Base-by-base conservation (phyloP, 2,329 filamentous ascomycete genomes). In the Neurospora crassa region DNA sequence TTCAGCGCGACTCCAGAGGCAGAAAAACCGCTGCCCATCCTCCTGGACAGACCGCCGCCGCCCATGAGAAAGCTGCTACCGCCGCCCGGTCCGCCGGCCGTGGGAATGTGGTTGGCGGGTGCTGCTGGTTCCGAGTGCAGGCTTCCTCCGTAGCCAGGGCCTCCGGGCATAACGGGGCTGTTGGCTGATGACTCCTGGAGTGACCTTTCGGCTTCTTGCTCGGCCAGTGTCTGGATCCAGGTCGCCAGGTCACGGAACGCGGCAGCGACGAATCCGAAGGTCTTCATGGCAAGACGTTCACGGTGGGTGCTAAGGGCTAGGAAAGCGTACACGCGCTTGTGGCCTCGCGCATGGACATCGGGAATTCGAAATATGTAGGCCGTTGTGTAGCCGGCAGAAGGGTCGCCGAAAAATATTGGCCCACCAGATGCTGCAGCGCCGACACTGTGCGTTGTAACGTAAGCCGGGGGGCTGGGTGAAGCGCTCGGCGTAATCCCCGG, bases 301-400 rank as follows among this genome's bases (percentile, higher is more conserved):
- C 87, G 87, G 78, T 91, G 87, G 12, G 88, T 90, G 78, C 85
- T 89, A 67, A 91, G 84, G 1, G 89, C 88, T 72, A 91, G 79
- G 72, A 91, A 88, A 12, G 89, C 89, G 76, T 91, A 91, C 14
- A 91, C 87, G n/a, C 89, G 86, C 79, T 90, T 89, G 75, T 90
- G 87, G 5, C 89, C 89, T 14, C 89, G 87, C 16, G 89, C 89
- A 74, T 90, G 89, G 43, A 90, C 83, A 77, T 91, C 89, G 7
- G 89, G 87, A 59, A 91, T 89, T 37, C 89, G 89, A 77, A 91
- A 91, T 74, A 91, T 89, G 79, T 90, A 91, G 16, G 89, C 89
- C 0, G 89, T 91, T 0, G 89, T 91, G 79, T 90, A 91, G 40
- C 89, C 89, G 1, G 89, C 86, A 0, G 86, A 78, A 1, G 88